A percentile compares a stretch with the other conserved stretches of the same genome.
Conservation (phyloP, 768 basidiomycete genomes). For the Mycena capillaripes region DNA sequence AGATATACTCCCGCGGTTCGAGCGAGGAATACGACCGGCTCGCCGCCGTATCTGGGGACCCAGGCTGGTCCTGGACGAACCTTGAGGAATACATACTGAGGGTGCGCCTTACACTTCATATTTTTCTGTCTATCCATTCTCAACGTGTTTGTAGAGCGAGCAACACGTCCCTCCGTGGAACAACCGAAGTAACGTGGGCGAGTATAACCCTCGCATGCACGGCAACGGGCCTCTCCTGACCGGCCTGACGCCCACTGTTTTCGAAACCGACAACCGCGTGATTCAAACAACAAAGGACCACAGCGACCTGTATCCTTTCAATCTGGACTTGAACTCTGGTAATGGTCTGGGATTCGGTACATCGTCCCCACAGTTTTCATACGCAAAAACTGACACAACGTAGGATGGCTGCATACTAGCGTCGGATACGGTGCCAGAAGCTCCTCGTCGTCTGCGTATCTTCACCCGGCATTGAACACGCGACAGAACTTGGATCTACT, state of each 20-base stretch:
- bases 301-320: constrained; percentile 49
- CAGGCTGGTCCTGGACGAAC: constrained; percentile 55
- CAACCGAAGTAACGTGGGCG: constrained; percentile 46
- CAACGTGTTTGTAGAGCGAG: not conserved
- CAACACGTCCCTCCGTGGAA: constrained; percentile 40
- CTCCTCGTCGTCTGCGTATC: not conserved
- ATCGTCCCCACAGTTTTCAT: not conserved
- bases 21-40: constrained; percentile 67
- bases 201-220: constrained; percentile 42
- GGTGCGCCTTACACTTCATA: too few relatives aligned
- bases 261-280: not conserved
- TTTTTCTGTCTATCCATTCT: too few relatives aligned
- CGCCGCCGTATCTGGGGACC: constrained; percentile 61
- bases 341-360: constrained; percentile 49
- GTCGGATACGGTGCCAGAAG: constrained; percentile 12
- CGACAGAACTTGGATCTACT: not conserved
- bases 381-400: too few relatives aligned
- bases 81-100: constrained; percentile 36
- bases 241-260: not conserved
- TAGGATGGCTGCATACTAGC: constrained; percentile 41
- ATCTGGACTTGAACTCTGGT: constrained; percentile 52
- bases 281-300: not conserved
- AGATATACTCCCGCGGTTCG: constrained; percentile 48
- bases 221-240: too few relatives aligned
- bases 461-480: not conserved